Evolutionary conservation across 2,329 filamentous ascomycete species (phyloP), one percentile per base, ranked within the genome.

Genomic region (Penicillium corylophilum): DNA sequence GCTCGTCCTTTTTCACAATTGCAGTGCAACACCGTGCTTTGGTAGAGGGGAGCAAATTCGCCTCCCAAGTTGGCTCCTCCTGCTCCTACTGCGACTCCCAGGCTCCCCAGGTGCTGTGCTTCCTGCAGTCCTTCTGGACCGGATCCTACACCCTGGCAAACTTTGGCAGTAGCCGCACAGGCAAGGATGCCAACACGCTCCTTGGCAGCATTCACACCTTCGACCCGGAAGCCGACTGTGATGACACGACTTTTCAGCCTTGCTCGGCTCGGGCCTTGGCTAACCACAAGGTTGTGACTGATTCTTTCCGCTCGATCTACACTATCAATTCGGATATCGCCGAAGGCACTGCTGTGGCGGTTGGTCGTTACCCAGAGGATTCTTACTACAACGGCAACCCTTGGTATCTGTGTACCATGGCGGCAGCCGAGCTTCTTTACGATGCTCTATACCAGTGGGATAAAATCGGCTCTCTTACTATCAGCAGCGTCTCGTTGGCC

Each of bases 341-440:
- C 4, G 50, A 55, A 7, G 67, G 65, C 3, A 43, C 51, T 10
- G 68, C 66, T 15, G 72, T 79, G 24, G 73, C 77, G 2, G 70
- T 79, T 10, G 86, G 87, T 39, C 78, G 87, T 48, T 89, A 90
- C 65, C 71, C 83, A 0, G 86, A 89, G 68, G 89, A 95, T 61
- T 71, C 77, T 4, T 94, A 93, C 71, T 87, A 86, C 69, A 83
- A 83, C 54, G 89, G 88, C 1, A 91, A 94, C 68, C 89, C 89
- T 1, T 94, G 89, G 89, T 80, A 90, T 62, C 78, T 93, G 12
- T 81, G 81, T 61, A 93, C 87, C 1, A 77, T 90, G 26, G 88
- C 88, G 1, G 88, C 88, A 0, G 90, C 89, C 3, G 89, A 94
- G 71, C 86, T 89, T 65, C 80, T 95, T 2, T 93, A 91, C 67